phyloP scores from a whole-genome alignment of 2,329 filamentous ascomycete genomes.

The Clarireedia homoeocarpa region DNA sequence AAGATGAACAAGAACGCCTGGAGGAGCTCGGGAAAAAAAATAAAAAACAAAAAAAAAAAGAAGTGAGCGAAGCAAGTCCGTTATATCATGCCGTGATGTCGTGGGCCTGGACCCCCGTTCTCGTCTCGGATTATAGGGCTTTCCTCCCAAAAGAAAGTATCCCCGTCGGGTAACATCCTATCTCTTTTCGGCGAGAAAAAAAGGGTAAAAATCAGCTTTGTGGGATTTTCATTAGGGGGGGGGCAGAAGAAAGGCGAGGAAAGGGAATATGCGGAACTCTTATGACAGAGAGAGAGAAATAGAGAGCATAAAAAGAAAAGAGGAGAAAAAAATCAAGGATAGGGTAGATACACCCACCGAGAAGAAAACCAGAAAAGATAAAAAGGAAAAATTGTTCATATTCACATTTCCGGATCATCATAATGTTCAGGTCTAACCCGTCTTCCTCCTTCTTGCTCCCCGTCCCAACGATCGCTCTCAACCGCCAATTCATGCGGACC shows the following conservation, averaged over 20 bases:
- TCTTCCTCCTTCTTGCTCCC: too few species aligned
- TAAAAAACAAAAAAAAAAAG: too few species aligned
- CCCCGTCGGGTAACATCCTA: not conserved
- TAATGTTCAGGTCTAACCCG: not conserved
- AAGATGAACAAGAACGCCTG: too few species aligned
- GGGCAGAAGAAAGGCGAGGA: too few species aligned
- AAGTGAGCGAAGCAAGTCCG: too few species aligned
- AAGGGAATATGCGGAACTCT: too few species aligned
- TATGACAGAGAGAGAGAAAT: not conserved
- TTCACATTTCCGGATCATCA: conserved; percentile 5
- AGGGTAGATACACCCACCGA: not conserved
- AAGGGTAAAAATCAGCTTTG: not conserved
- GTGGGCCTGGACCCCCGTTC: not conserved
- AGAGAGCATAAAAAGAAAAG: not conserved
- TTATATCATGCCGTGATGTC: too few species aligned
- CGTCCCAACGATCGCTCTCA: too few species aligned
- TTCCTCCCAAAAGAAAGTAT: conserved; percentile 2
- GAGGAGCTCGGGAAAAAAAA: too few species aligned
- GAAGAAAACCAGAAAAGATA: not conserved
- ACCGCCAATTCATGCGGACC: too few species aligned
- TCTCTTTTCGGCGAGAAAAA: not conserved
- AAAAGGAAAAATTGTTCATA: not conserved
- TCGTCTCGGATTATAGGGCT: not conserved
- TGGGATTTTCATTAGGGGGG: not conserved
- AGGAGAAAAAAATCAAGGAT: not conserved